Base-by-base conservation (phyloP, 2,329 filamentous ascomycete species). In the Cadophora malorum region DNA sequence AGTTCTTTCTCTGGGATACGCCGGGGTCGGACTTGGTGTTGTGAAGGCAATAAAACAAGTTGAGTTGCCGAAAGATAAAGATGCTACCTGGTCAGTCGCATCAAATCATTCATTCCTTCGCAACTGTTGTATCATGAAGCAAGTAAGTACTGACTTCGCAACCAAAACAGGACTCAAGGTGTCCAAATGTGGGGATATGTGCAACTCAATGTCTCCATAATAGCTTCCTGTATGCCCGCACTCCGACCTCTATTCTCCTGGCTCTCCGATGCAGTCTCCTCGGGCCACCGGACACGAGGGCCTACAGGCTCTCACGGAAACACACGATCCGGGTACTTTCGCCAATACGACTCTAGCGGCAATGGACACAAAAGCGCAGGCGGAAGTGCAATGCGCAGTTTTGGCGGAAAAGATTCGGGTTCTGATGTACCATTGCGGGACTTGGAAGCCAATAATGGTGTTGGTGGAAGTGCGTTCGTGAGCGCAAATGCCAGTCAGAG, bases 1-100 rank as follows among this genome's bases (percentile, higher is more conserved):
- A 16, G 79, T 83, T 23, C 68, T 83, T 1, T 75, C 76, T 10
- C 76, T 83, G 23, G 81, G 80, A 38, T 64, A 64, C 12, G 62
- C 38, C 3, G 62, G 49, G 10, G 62, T 56, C 0, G 62, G 31
- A 19, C 33, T 64, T 3, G 62, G 62, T 9, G 52, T 64, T 1
- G 49, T 56, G 19, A 64, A 64, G 49, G 62, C 62, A 9, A 55
- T 64, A 14, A 55, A 53, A 10, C 62, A 64, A 25, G 62, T 64
- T 25, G 19, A 23, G 5, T 21, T 64, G 25, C 33, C 49, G 2
- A 41, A 19, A 12, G 62, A 55, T 5, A 52, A 35, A 23, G 62
- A 64, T 45, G 49, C 35, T 9, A 64, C 62, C 1, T 64, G 50
- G 62, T 63, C 19, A 4, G 47, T 25, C 16, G 2, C 41, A 16